Evolutionary conservation across 306 rosid species (phyloP).

Genomic region (Cyamopsis tetragonoloba): DNA sequence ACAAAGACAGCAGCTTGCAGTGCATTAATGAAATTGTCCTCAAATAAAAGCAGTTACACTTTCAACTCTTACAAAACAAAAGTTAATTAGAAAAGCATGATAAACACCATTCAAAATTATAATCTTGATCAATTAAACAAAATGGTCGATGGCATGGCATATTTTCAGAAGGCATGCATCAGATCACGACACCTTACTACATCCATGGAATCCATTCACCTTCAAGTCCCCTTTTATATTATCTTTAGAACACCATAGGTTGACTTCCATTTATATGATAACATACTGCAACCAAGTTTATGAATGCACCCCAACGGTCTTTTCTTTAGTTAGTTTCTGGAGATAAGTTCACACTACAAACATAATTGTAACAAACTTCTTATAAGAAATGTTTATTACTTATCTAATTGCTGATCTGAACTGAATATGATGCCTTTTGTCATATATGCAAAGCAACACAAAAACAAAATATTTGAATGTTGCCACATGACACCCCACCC

Average conservation of each 20-base stretch:
- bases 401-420: neutral
- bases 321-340: neutral
- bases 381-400: neutral
- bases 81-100: neutral
- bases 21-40: neutral
- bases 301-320: neutral
- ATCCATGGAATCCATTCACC: neutral
- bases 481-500: neutral
- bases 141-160: neutral
- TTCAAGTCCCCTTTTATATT: neutral
- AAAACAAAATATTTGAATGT: neutral
- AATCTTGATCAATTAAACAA: neutral
- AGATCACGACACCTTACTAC: neutral
- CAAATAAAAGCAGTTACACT: neutral
- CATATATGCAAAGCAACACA: neutral
- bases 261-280: neutral
- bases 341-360: neutral
- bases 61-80: neutral
- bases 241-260: neutral
- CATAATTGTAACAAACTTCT: neutral
- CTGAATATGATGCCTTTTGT: neutral
- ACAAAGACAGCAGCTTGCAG: neutral
- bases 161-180: neutral
- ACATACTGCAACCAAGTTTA: neutral
- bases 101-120: neutral